Conservation (phyloP, 768 basidiomycete species). For the Lactarius hengduanensis region DNA sequence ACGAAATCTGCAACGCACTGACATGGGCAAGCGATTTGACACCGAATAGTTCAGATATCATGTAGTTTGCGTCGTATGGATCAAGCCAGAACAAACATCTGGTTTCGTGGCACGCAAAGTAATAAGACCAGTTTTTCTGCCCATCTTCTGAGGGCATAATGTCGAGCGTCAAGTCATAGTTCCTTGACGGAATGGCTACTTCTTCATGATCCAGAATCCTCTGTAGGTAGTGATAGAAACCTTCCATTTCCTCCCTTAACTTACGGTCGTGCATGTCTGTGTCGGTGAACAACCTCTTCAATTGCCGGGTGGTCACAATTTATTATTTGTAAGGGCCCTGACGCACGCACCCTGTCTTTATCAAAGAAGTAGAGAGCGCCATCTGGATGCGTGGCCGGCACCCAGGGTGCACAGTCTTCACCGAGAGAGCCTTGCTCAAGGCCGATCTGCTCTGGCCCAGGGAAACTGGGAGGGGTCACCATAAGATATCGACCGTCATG, state of each 20-base stretch:
- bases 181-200: conserved; percentile 24
- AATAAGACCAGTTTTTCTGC: conserved; percentile 43
- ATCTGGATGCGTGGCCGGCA: conserved; percentile 52
- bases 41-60: conserved; percentile 33
- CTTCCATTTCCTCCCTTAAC: conserved; percentile 37
- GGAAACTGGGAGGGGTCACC: neutral
- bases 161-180: conserved; percentile 26
- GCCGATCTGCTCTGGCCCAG: neutral
- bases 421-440: neutral
- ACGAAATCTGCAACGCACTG: conserved; percentile 17
- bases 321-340: neutral
- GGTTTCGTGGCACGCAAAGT: conserved; percentile 48
- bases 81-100: conserved; percentile 56
- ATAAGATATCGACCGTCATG: neutral
- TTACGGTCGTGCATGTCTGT: conserved; percentile 45
- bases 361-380: conserved; percentile 60
- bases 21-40: conserved; percentile 22
- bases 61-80: conserved; percentile 37
- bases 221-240: conserved; percentile 28
- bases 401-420: conserved; percentile 39
- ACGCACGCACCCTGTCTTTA: conserved; percentile 40
- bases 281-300: conserved; percentile 55
- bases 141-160: conserved; percentile 34
- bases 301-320: neutral
- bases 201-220: conserved; percentile 20